phyloP scores from a whole-genome alignment of 176 grass and related monocot species.

The Oryza glaberrima region DNA sequence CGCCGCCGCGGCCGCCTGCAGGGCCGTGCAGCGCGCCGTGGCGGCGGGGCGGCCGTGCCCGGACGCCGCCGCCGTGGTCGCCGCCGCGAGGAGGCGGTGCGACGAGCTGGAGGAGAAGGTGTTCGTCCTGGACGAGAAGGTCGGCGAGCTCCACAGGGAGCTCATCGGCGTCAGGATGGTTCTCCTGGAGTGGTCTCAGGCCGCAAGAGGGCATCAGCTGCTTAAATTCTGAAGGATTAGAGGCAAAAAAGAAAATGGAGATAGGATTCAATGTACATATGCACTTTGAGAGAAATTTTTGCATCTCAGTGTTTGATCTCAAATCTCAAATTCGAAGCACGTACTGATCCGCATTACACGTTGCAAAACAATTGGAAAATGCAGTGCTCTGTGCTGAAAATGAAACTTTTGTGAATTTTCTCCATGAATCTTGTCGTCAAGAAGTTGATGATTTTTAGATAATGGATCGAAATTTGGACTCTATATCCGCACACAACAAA shows the following conservation, averaged over 20 bases:
- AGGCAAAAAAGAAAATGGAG: not conserved
- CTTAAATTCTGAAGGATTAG: slow-evolving; percentile 44
- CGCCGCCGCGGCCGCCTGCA: slow-evolving; percentile 37
- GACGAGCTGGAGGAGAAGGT: slow-evolving; percentile 66
- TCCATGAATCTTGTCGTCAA: not conserved
- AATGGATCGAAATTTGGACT: no score
- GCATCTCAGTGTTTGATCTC: slow-evolving; percentile 4
- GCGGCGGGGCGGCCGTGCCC: not conserved
- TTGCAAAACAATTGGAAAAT: not conserved
- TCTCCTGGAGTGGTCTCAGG: slow-evolving; percentile 59
- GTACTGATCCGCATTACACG: not conserved
- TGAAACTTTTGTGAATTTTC: not conserved
- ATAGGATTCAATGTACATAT: slow-evolving; percentile 36
- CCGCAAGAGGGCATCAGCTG: slow-evolving; percentile 33
- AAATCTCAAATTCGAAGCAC: not conserved
- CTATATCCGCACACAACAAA: no score
- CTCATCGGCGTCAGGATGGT: slow-evolving; percentile 65
- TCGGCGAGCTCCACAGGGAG: slow-evolving; percentile 60
- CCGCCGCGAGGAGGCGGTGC: slow-evolving; percentile 47
- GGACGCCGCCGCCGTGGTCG: not conserved
- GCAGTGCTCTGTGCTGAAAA: not conserved
- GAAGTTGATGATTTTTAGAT: not conserved
- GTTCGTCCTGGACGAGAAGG: slow-evolving; percentile 51
- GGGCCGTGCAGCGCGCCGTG: slow-evolving; percentile 36
- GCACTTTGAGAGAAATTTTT: slow-evolving; percentile 28